Evolutionary conservation across 2,329 filamentous ascomycete species (phyloP), one percentile per base, ranked within the genome.

Genomic region (Bimuria novae-zelandiae): DNA sequence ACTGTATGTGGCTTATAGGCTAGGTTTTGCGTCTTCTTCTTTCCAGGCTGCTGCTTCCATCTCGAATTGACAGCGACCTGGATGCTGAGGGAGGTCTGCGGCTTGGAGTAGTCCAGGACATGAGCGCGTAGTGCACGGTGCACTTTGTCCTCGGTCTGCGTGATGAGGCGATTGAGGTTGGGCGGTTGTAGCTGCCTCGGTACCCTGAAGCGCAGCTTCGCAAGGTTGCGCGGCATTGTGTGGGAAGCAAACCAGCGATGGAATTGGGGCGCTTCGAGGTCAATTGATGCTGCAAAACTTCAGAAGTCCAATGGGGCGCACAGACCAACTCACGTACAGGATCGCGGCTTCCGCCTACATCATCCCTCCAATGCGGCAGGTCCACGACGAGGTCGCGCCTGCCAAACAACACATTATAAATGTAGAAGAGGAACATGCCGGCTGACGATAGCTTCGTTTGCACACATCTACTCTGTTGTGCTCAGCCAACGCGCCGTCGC

Each of bases 1-100:
- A 81, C 67, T 25, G 79, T 68, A 49, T 57, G 62, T 12, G 66
- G 64, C 56, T 64, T 68, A 45, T 47, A 50, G 14, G 62, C 54
- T 8, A 59, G 40, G 4, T 56, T 52, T 1, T 53, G 39, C 17
- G 56, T 36, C 51, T 60, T 56, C 51, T 60, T 56, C 27, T 56
- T 42, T 22, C 33, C 40, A 10, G 39, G 42, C 41, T 39, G 54
- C 41, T 52, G 40, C 37, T 63, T 66, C 16, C 65, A 63, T 43
- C 57, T 63, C 22, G 56, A 53, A 47, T 68, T 65, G 8, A 66
- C 62, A 22, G 69, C 61, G 11, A 59, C 54, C 40, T 67, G 63
- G 4, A 70, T 43, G 25, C 51, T 55, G 41, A 67, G 52, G 36
- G 62, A 51, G 37, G 59, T 57, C 39, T 57, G 49, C 19, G 66